These are phyloP conservation scores for Candida railenensis DNA, from an alignment of 805 yeast genomes.

Conservation along the genomic window DNA sequence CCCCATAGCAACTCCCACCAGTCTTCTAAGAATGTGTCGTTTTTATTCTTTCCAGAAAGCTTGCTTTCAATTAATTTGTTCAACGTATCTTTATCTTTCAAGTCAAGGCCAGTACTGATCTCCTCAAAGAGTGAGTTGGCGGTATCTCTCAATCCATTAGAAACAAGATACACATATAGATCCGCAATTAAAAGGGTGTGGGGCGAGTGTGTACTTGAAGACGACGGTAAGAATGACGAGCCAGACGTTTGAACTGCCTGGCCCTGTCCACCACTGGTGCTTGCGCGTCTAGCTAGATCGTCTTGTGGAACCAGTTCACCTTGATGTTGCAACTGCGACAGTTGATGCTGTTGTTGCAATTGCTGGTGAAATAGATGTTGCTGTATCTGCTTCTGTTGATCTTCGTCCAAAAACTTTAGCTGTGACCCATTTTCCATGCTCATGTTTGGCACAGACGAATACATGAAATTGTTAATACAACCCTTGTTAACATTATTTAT, in stretches of 20 bases:
- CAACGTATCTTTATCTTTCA: background rate
- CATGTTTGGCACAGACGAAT: background rate
- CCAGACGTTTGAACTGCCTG: too few species aligned
- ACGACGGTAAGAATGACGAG: too few species aligned
- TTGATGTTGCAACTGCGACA: constrained; percentile 8
- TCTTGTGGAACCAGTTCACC: too few species aligned
- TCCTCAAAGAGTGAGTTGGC: constrained; percentile 2
- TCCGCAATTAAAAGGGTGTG: constrained; percentile 5
- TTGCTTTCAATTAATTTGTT: constrained; percentile 1
- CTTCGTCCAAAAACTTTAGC: background rate
- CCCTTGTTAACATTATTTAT: background rate
- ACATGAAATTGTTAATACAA: background rate
- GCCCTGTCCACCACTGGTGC: background rate
- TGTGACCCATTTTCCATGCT: background rate
- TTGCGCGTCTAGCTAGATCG: background rate
- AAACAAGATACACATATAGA: background rate
- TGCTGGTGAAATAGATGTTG: background rate
- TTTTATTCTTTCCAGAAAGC: background rate
- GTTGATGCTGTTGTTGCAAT: constrained; percentile 8
- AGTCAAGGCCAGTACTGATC: background rate
- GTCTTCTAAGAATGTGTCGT: constrained; percentile 2
- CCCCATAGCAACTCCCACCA: constrained; percentile 5
- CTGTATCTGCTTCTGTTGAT: constrained; percentile 2
- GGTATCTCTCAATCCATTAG: background rate
- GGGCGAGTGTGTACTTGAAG: too few species aligned